Evolutionary conservation across 2,329 filamentous ascomycete genomes (phyloP).

Genomic region (Sordariomycetes sp.): DNA sequence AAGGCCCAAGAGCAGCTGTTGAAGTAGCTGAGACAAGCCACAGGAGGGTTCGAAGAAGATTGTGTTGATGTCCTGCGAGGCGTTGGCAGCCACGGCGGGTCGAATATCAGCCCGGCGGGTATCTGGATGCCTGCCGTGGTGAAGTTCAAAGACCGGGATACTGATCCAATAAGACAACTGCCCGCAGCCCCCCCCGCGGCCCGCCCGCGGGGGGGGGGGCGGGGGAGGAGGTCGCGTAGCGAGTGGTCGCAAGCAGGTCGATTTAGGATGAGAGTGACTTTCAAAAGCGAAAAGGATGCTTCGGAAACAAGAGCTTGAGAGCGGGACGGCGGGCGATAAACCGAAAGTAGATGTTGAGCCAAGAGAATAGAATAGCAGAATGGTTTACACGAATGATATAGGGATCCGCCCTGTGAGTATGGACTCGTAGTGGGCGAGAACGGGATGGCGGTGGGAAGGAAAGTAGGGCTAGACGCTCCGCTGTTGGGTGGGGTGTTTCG

Average conservation of each 20-base stretch:
- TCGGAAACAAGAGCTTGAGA: neutral
- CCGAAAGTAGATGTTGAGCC: neutral
- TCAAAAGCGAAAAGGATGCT: too few species aligned
- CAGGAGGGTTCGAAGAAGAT: neutral
- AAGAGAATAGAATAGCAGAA: neutral
- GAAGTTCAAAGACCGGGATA: neutral
- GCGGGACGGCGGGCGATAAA: neutral
- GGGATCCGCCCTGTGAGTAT: neutral
- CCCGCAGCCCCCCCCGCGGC: too few species aligned
- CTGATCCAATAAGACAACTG: neutral
- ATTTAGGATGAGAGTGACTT: neutral
- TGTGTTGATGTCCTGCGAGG: neutral
- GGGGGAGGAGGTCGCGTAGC: too few species aligned
- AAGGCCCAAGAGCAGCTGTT: neutral
- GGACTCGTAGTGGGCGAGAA: neutral
- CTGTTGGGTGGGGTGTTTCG: too few species aligned
- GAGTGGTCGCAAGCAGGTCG: too few species aligned
- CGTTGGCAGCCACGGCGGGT: neutral
- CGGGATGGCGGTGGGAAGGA: neutral
- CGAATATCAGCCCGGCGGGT: neutral
- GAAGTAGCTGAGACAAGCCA: neutral
- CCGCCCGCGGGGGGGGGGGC: too few species aligned
- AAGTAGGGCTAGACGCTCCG: too few species aligned
- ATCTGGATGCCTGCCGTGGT: neutral
- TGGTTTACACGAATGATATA: neutral